phyloP scores from a whole-genome alignment of 352 stramenopile genomes.

The Phytophthora cactorum region DNA sequence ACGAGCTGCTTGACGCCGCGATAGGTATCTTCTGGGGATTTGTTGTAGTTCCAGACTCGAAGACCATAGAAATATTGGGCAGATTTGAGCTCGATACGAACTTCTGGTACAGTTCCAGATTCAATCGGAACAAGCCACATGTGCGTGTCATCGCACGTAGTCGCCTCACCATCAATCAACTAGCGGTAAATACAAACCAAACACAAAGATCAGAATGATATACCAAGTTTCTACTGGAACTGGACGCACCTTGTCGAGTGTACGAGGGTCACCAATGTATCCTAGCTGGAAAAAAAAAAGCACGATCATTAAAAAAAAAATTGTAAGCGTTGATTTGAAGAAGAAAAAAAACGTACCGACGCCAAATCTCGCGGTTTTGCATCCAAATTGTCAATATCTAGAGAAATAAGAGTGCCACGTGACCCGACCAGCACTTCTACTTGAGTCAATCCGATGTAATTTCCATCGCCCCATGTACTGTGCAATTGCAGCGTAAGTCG shows the following conservation, averaged over 20 bases:
- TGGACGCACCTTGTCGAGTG: conserved; percentile 76
- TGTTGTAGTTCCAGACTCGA: conserved; percentile 89
- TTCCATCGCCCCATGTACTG: conserved; percentile 78
- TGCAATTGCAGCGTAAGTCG: conserved; percentile 59
- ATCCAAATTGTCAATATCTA: conserved; percentile 56
- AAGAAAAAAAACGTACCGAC: conserved; percentile 44
- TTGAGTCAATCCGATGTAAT: conserved; percentile 89
- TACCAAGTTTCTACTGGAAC: background rate
- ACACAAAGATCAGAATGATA: background rate
- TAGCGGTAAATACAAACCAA: conserved; percentile 15
- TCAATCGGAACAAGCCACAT: conserved; percentile 90
- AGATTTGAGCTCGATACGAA: conserved; percentile 67
- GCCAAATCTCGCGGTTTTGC: conserved; percentile 73
- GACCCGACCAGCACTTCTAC: conserved; percentile 68
- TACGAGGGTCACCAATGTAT: conserved; percentile 82
- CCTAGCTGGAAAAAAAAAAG: conserved; percentile 49
- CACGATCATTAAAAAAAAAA: background rate
- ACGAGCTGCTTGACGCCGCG: conserved; percentile 73
- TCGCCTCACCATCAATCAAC: conserved; percentile 83
- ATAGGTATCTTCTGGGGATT: conserved; percentile 70
- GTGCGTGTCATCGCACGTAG: conserved; percentile 89
- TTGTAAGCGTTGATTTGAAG: background rate
- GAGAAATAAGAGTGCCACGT: conserved; percentile 41
- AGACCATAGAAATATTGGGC: conserved; percentile 65
- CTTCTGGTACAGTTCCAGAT: conserved; percentile 29